These are phyloP conservation scores for Backusella sp. DNA, from an alignment of 192 early-diverging fungal genomes.

Conservation along the genomic window DNA sequence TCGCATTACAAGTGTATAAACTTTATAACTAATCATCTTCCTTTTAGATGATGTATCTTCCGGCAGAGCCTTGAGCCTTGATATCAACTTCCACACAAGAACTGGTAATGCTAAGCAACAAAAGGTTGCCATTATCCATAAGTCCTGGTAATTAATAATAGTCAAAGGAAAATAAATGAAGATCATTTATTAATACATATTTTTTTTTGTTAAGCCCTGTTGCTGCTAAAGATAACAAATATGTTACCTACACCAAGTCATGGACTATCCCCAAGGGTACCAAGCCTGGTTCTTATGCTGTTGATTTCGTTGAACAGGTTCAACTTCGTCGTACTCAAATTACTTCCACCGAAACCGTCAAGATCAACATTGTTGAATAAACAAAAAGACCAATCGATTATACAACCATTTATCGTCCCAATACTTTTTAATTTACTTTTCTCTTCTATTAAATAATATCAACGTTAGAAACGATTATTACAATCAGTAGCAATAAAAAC, in stretches of 20 bases:
- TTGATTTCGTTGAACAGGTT: slow-evolving; percentile 26
- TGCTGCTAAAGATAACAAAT: slow-evolving; percentile 26
- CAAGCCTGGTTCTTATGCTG: slow-evolving; percentile 36
- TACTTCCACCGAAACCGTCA: slow-evolving; percentile 28
- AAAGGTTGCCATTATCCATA: slow-evolving; percentile 20
- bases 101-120: slow-evolving; percentile 25
- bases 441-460: not conserved
- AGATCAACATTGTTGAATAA: slow-evolving; percentile 33
- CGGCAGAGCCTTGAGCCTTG: slow-evolving; percentile 28
- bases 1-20: too few relatives aligned
- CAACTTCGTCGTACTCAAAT: slow-evolving; percentile 27
- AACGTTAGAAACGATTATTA: not conserved
- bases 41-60: slow-evolving; percentile 18
- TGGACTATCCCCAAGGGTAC: slow-evolving; percentile 32
- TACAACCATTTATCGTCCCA: not conserved
- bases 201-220: slow-evolving; percentile 22
- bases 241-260: slow-evolving; percentile 26
- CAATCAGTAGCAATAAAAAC: not conserved
- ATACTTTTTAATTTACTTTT: not conserved
- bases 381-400: not conserved
- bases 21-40: not conserved
- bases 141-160: not conserved
- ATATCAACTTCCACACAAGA: slow-evolving; percentile 32
- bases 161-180: not conserved
- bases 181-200: not conserved